Evolutionary conservation across 75 land plant species (phyloP).

Genomic region (Gnetum montanum): DNA sequence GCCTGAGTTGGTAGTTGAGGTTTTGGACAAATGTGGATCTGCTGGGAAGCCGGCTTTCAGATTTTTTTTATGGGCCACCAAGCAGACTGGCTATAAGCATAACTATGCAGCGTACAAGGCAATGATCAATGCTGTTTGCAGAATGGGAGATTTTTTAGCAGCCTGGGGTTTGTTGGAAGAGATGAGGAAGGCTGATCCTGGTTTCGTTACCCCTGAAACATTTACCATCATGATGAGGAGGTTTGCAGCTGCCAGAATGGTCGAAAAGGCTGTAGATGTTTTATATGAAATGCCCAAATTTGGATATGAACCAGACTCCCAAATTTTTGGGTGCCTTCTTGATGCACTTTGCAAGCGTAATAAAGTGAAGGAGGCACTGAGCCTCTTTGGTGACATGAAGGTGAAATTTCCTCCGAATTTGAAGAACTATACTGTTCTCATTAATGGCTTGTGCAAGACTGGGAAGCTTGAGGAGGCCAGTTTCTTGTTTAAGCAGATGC

Average conservation of each 20-base stretch:
- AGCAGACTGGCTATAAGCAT: slow-evolving; percentile 28
- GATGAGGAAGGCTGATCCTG: slow-evolving; percentile 28
- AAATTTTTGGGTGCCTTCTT: slow-evolving; percentile 46
- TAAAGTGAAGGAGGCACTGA: slow-evolving; percentile 46
- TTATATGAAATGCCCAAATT: slow-evolving; percentile 66
- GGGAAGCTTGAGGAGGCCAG: slow-evolving; percentile 69
- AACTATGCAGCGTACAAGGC: slow-evolving; percentile 25
- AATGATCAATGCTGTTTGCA: slow-evolving; percentile 28
- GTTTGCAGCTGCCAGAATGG: slow-evolving; percentile 54
- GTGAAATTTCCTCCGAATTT: slow-evolving; percentile 33
- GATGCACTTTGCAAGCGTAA: slow-evolving; percentile 63
- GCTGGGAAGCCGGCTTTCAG: slow-evolving; percentile 46
- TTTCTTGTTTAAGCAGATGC: slow-evolving; percentile 48
- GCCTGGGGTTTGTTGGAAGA: slow-evolving; percentile 53
- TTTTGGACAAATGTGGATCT: slow-evolving; percentile 43
- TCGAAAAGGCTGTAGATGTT: slow-evolving; percentile 46
- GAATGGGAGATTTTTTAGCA: slow-evolving; percentile 42
- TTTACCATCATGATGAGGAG: slow-evolving; percentile 54
- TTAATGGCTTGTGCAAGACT: slow-evolving; percentile 67
- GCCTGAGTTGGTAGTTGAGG: slow-evolving; percentile 35
- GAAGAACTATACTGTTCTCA: slow-evolving; percentile 47
- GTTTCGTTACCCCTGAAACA: slow-evolving; percentile 26
- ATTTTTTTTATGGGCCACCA: slow-evolving; percentile 47
- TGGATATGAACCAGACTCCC: slow-evolving; percentile 37
- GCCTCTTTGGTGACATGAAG: slow-evolving; percentile 50